Percentiles rank a stretch among this genome's conserved stretches.
These are phyloP conservation scores for Prunus mongolica DNA, from an alignment of 306 rosid genomes.

Conservation along the genomic window DNA sequence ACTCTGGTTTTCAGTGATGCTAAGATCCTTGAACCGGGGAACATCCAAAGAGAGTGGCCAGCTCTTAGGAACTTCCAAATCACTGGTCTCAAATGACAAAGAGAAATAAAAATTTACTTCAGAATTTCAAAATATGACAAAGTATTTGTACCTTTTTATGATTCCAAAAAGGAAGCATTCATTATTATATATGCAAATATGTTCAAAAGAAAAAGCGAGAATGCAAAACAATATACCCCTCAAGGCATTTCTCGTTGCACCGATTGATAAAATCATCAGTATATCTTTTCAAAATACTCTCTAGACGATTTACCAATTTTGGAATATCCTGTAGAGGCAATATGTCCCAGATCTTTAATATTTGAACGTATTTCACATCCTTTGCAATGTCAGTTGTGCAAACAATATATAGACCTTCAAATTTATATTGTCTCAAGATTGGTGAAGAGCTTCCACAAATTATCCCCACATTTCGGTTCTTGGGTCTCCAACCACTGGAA, in stretches of 20 bases:
- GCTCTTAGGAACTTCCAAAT: conserved; percentile 49
- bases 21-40: conserved; percentile 32
- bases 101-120: neutral
- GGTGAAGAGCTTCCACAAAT: conserved; percentile 41
- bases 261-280: conserved; percentile 44
- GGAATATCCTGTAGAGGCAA: conserved; percentile 50
- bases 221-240: conserved; percentile 41
- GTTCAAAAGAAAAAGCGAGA: neutral
- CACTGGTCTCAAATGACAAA: conserved; percentile 24
- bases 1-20: conserved; percentile 17
- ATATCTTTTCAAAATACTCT: conserved; percentile 48
- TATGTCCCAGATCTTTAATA: conserved; percentile 72
- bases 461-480: conserved; percentile 28
- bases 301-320: conserved; percentile 55
- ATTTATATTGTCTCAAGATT: conserved; percentile 54
- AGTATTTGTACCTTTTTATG: neutral
- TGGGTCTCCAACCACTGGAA: conserved; percentile 75
- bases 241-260: conserved; percentile 50
- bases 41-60: conserved; percentile 47
- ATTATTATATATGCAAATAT: neutral
- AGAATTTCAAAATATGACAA: neutral
- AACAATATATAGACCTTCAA: conserved; percentile 46
- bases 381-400: conserved; percentile 58
- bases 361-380: conserved; percentile 40
- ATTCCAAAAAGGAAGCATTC: neutral